Evolutionary conservation across 108 stramenopile species (phyloP), one percentile per base, ranked within the genome.

Genomic region (Cyclotella cryptica): DNA sequence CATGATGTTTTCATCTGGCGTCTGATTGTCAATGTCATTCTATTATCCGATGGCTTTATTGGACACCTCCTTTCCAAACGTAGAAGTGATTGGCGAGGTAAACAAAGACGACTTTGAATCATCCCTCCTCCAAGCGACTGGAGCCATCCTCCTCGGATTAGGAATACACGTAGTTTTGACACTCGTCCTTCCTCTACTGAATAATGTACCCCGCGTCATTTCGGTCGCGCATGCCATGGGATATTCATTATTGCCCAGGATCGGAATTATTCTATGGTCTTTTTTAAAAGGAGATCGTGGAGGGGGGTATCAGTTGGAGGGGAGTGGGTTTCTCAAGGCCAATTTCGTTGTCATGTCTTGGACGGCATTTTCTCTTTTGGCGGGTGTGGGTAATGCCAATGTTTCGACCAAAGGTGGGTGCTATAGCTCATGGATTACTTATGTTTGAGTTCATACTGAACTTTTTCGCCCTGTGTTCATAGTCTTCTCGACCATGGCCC

Each of bases 291-390:
- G 43, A 30, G 15, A 73, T 17, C 14, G 35, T 6, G 29, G 52
- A 59, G 41, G 71, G 41, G 68, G 46, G 14, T 69, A 53, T 69
- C 72, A 64, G 30, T 46, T 62, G 6, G 30, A 49, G 39, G 63
- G 72, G 18, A 73, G 30, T 26, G 24, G 19, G 5, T 73, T 73
- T 64, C 60, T 73, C 45, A 64, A 62, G 60, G 6, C 47, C 14
- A 60, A 73, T 41, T 62, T 64, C 43, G 43, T 57, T 5, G 35
- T 73, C 28, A 73, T 73, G 72, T 30, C 54, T 29, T 73, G 72
- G 72, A 64, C 72, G 42, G 9, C 72, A 29, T 73, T 73, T 73
- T 61, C 72, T n/a, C 42, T 73, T 14, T 43, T 73, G 19, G 58
- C 72, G 12, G 60, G 42, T 15, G 54, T 49, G 18, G 72, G 72